phyloP scores from a whole-genome alignment of 345 rosid genomes.

The Populus ilicifolia region DNA sequence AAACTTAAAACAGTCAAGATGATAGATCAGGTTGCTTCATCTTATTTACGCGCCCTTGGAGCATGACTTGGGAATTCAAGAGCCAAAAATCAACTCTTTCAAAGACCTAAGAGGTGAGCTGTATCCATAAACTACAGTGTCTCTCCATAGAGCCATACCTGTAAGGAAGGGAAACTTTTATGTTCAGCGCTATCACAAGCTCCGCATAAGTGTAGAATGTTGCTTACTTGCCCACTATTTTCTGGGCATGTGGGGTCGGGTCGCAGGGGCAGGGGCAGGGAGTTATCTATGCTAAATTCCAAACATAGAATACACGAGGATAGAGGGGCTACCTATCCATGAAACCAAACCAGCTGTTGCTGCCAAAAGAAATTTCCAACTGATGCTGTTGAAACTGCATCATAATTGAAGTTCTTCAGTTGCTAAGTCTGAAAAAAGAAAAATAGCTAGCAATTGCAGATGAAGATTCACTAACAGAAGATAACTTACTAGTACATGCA shows the following conservation, averaged over 20 bases:
- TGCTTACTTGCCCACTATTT: neutral
- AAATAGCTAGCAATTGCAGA: neutral
- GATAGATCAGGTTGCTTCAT: neutral
- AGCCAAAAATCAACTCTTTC: conserved; percentile 58
- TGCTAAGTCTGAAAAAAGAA: neutral
- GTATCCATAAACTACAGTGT: conserved; percentile 55
- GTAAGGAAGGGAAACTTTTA: conserved; percentile 17
- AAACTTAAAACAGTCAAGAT: neutral
- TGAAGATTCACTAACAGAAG: neutral
- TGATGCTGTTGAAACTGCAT: conserved; percentile 56
- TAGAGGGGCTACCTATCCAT: conserved; percentile 61
- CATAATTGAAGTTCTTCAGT: neutral
- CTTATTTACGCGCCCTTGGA: conserved; percentile 13
- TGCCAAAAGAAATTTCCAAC: conserved; percentile 61
- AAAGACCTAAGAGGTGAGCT: conserved; percentile 59
- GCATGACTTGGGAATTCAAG: neutral
- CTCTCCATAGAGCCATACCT: conserved; percentile 79
- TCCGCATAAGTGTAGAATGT: neutral
- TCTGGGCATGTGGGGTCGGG: neutral
- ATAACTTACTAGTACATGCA: conserved; percentile 68
- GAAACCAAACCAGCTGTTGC: conserved; percentile 66
- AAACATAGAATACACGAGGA: neutral
- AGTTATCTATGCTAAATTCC: neutral
- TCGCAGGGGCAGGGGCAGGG: neutral
- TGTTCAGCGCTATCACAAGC: neutral